A percentile compares a stretch with the other conserved stretches of the same genome.
phyloP scores from a whole-genome alignment of 129 eudicot species.

The Helianthus annuus region HanXRQr2.0-SUNRISE NC_035448.2:108773437-108773936 shows the following conservation, averaged over 20 bases:
- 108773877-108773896: slow-evolving; percentile 37
- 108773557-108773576: no score
- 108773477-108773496: no score
- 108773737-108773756: slow-evolving; percentile 52
- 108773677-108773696: slow-evolving; percentile 84
- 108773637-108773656: slow-evolving; percentile 57
- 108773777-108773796: slow-evolving; percentile 57
- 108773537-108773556: no score
- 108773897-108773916: slow-evolving; percentile 27
- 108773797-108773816: slow-evolving; percentile 85
- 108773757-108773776: slow-evolving; percentile 36
- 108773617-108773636: neutral
- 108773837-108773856: slow-evolving; percentile 41
- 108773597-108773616: no score
- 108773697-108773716: slow-evolving; percentile 80
- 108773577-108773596: no score
- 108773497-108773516: no score
- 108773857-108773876: slow-evolving; percentile 22
- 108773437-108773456: no score
- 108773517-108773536: no score
- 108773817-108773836: slow-evolving; percentile 49
- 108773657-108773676: slow-evolving; percentile 69
- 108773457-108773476: no score
- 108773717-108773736: slow-evolving; percentile 75
- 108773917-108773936: slow-evolving; percentile 13